A percentile compares a stretch with the other conserved stretches of the same genome.
Conservation (phyloP, 257 asterid genomes). For the Scutellaria baicalensis region DNA sequence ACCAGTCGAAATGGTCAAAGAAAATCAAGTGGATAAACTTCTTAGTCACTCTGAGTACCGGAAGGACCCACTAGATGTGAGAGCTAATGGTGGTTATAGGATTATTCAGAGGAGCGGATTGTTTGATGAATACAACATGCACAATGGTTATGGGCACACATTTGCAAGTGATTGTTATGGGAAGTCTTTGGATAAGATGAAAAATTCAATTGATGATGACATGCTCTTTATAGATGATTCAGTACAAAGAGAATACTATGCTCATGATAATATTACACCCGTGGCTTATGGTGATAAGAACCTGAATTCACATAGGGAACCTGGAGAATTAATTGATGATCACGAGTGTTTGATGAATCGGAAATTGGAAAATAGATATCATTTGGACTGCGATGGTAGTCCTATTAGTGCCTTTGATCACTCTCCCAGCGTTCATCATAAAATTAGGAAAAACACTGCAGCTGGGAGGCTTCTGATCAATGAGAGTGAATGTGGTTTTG, state of each 20-base stretch:
- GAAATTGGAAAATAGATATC: slow-evolving; percentile 24
- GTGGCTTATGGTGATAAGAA: slow-evolving; percentile 16
- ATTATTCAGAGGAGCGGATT: slow-evolving; percentile 21
- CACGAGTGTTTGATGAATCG: slow-evolving; percentile 20
- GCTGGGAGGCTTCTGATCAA: slow-evolving; percentile 24
- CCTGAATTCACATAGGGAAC: slow-evolving; percentile 16
- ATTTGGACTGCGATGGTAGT: slow-evolving; percentile 17
- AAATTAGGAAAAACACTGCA: slow-evolving; percentile 19
- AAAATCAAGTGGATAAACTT: slow-evolving; percentile 14
- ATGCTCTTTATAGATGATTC: slow-evolving; percentile 20
- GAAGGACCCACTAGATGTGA: slow-evolving; percentile 15
- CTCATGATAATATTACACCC: slow-evolving; percentile 7
- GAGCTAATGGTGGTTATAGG: slow-evolving; percentile 23
- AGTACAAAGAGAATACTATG: slow-evolving; percentile 19
- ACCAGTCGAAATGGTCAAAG: slow-evolving; percentile 19
- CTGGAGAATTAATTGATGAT: slow-evolving; percentile 24
- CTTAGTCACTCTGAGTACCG: slow-evolving; percentile 9
- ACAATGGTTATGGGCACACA: slow-evolving; percentile 13
- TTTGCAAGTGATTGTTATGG: slow-evolving; percentile 21
- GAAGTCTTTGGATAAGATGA: slow-evolving; percentile 17
- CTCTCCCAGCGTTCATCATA: slow-evolving; percentile 16
- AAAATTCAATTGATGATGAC: slow-evolving; percentile 16
- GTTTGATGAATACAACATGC: slow-evolving; percentile 18
- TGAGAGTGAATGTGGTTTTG: slow-evolving; percentile 22
- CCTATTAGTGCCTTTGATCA: slow-evolving; percentile 24